Evolutionary conservation across 805 yeast species (phyloP), one percentile per base, ranked within the genome.

Genomic region (Millerozyma acaciae): DNA sequence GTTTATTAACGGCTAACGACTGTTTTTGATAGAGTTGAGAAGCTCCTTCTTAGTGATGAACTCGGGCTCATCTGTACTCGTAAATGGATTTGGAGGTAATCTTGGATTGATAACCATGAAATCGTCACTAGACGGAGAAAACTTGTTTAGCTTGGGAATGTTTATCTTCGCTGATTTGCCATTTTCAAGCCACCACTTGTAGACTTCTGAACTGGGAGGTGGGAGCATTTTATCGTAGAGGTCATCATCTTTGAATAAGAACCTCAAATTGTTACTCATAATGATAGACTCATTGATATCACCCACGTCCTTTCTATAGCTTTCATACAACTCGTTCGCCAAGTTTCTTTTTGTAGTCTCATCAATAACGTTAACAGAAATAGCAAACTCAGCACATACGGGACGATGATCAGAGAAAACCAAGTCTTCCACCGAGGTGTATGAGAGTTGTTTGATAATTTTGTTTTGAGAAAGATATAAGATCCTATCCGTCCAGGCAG

Each of bases 401-500:
- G 97, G 97, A 29, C 94, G 65, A 56, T 90, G 98, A 51, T 90
- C 98, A 1, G 96, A 85, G 47, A 84, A 82, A 12, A 65, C 55
- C 14, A 85, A 66, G 16, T 70, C 65, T 14, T 68, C 74, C 7
- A 70, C 75, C 32, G 81, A 67, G 9, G 76, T 70, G 53, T 90
- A 93, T 6, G 63, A 58, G 1, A 70, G 41, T 40, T 84, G 90
- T 28, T 62, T 67, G 36, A 89, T 54, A 8, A 72, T 65, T 21
- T 73, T 70, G 10, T 84, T 79, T 16, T 83, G 65, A 3, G 71
- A 60, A 35, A 65, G 47, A 48, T 78, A 80, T 30, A 89, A 57
- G 23, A 86, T 81, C 50, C 98, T 68, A 57, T 90, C 98, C 0
- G 97, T 90, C 97, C 97, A 90, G 0, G 96, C 83, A 1, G 98